Conservation (phyloP, 805 yeast species). For the Spathaspora girioi region DNA sequence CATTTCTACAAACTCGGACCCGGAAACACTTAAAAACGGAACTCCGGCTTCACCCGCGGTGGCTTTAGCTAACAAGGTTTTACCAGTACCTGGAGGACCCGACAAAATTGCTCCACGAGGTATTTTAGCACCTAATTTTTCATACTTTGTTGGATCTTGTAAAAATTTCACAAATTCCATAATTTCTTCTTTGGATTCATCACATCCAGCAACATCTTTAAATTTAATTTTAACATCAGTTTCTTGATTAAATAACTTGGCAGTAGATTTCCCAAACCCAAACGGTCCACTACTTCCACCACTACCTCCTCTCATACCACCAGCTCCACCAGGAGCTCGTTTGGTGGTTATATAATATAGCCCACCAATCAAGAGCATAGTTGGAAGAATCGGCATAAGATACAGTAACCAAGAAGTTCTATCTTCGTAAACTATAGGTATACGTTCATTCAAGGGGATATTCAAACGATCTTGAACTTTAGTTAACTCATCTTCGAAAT, state of each 20-base stretch:
- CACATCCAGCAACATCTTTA: slow-evolving; percentile 91
- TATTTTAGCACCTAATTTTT: slow-evolving; percentile 85
- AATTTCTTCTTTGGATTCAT: slow-evolving; percentile 90
- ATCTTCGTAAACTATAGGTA: slow-evolving; percentile 75
- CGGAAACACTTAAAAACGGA: slow-evolving; percentile 86
- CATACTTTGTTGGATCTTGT: slow-evolving; percentile 81
- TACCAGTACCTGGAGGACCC: slow-evolving; percentile 98
- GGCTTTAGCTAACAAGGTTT: slow-evolving; percentile 86
- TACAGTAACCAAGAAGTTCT: slow-evolving; percentile 62
- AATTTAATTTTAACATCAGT: slow-evolving; percentile 78
- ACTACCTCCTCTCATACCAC: slow-evolving; percentile 34
- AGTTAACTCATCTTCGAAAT: slow-evolving; percentile 80
- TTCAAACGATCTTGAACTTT: slow-evolving; percentile 65
- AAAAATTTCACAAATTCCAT: slow-evolving; percentile 92
- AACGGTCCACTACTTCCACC: slow-evolving; percentile 59
- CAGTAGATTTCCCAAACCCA: slow-evolving; percentile 74
- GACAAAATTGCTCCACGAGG: slow-evolving; percentile 93
- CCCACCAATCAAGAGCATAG: slow-evolving; percentile 77
- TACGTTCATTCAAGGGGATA: slow-evolving; percentile 64
- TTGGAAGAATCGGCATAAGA: slow-evolving; percentile 72
- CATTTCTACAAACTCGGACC: slow-evolving; percentile 96
- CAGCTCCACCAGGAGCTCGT: slow-evolving; percentile 39
- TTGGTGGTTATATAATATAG: slow-evolving; percentile 59
- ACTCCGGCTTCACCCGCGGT: slow-evolving; percentile 97
- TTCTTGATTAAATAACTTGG: slow-evolving; percentile 78